Percentiles rank a stretch among this genome's conserved stretches.
Conservation (phyloP, 192 early-diverging fungal species). For the Phlyctochytrium planicorne region DNA sequence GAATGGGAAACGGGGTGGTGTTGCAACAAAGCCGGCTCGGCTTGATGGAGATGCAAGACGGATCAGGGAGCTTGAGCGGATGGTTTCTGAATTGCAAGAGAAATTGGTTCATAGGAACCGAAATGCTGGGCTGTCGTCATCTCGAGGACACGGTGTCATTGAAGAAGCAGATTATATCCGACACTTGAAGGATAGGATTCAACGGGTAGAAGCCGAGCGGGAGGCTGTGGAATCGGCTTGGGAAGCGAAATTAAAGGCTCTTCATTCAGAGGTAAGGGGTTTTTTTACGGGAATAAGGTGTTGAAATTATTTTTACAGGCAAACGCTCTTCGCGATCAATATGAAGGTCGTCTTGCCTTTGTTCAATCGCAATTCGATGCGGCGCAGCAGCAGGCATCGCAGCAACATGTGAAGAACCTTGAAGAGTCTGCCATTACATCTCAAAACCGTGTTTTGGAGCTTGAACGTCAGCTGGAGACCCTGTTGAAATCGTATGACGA, state of each 20-base stretch:
- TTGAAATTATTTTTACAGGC: slow-evolving; percentile 14
- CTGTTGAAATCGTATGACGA: slow-evolving; percentile 21
- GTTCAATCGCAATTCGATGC: slow-evolving; percentile 25
- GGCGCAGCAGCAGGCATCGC: slow-evolving; percentile 8
- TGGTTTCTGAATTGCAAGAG: slow-evolving; percentile 21
- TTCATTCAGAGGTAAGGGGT: slow-evolving; percentile 28
- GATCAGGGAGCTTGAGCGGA: slow-evolving; percentile 22
- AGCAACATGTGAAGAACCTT: background rate
- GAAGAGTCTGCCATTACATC: slow-evolving; percentile 1
- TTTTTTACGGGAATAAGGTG: background rate
- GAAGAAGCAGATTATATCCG: slow-evolving; percentile 26
- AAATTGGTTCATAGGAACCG: slow-evolving; percentile 8
- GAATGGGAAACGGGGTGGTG: background rate
- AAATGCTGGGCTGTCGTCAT: too few species aligned
- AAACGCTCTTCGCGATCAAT: slow-evolving; percentile 11
- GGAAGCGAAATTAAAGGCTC: slow-evolving; percentile 14
- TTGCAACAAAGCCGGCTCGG: background rate
- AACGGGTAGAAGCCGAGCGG: slow-evolving; percentile 19
- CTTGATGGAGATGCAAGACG: background rate
- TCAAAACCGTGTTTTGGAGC: slow-evolving; percentile 11
- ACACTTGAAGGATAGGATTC: slow-evolving; percentile 27
- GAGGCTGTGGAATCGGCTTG: slow-evolving; percentile 18
- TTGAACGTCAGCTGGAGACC: slow-evolving; percentile 27
- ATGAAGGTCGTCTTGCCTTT: slow-evolving; percentile 18
- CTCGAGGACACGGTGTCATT: too few species aligned